phyloP scores from a whole-genome alignment of 2,329 filamentous ascomycete species.

The Ramularia collo-cygni region DNA sequence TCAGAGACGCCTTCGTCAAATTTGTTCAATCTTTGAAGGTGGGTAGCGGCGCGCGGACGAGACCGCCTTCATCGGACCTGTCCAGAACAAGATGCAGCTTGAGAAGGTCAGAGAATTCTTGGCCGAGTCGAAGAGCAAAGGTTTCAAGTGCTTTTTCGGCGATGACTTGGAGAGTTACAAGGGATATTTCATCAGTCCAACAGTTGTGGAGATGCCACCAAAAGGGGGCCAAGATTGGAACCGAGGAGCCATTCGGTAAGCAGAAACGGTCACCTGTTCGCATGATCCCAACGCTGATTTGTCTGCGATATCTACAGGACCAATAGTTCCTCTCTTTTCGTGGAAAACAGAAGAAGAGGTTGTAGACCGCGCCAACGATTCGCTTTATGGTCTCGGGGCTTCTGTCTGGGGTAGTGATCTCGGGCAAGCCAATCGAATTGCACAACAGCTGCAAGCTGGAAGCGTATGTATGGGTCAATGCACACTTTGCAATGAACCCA shows the following conservation, averaged over 20 bases:
- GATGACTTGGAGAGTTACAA: slow-evolving; percentile 39
- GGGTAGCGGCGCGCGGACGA: slow-evolving; percentile 34
- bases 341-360: slow-evolving; percentile 75
- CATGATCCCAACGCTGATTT: too few species aligned
- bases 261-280: too few species aligned
- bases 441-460: too few species aligned
- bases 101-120: slow-evolving; percentile 78
- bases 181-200: slow-evolving; percentile 34
- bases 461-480: too few species aligned
- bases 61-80: slow-evolving; percentile 48
- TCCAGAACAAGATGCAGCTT: slow-evolving; percentile 52
- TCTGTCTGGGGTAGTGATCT: too few species aligned
- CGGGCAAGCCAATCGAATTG: too few species aligned
- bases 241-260: slow-evolving; percentile 93
- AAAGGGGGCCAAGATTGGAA: slow-evolving; percentile 50
- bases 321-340: slow-evolving; percentile 82
- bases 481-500: too few species aligned
- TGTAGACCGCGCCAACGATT: slow-evolving; percentile 80
- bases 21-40: slow-evolving; percentile 36
- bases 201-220: slow-evolving; percentile 40
- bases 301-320: too few species aligned
- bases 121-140: slow-evolving; percentile 60
- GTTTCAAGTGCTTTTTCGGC: slow-evolving; percentile 67
- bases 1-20: slow-evolving; percentile 42
- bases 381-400: too few species aligned